Evolutionary conservation across 805 yeast species (phyloP).

Genomic region (Kazachstania taianensis): DNA sequence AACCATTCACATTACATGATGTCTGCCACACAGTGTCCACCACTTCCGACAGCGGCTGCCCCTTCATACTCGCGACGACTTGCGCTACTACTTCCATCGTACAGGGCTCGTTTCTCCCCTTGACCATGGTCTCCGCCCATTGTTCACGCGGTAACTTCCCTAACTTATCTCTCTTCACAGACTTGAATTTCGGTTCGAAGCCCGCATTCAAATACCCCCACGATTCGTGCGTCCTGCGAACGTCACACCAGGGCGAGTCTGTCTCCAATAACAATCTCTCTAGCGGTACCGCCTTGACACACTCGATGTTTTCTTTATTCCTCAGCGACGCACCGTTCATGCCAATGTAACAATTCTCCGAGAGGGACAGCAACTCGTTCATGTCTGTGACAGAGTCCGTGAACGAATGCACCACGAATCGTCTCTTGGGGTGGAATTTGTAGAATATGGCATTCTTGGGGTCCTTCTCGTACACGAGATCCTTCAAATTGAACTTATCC

Average conservation of each 20-base stretch:
- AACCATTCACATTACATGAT: conserved; percentile 35
- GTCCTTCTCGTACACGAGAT: conserved; percentile 5
- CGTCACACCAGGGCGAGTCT: conserved; percentile 98
- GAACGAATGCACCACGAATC: conserved; percentile 91
- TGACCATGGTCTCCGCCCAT: conserved; percentile 39
- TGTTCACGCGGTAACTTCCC: conserved; percentile 18
- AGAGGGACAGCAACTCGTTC: conserved; percentile 38
- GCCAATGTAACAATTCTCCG: conserved; percentile 45
- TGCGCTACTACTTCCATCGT: conserved; percentile 71
- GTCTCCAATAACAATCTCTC: conserved; percentile 75
- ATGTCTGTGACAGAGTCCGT: conserved; percentile 73
- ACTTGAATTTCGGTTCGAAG: conserved; percentile 20
- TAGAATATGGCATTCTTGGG: conserved; percentile 16
- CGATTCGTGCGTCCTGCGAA: conserved; percentile 73
- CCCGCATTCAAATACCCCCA: conserved; percentile 40
- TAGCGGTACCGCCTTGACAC: conserved; percentile 58
- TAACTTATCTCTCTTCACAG: conserved; percentile 28
- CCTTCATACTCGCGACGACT: conserved; percentile 45
- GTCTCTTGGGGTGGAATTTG: conserved; percentile 29
- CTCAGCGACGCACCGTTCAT: conserved; percentile 90
- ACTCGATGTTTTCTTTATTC: conserved; percentile 60
- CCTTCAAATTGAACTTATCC: conserved; percentile 15
- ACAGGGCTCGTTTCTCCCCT: conserved; percentile 90
- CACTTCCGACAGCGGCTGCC: conserved; percentile 34
- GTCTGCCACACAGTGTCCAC: conserved; percentile 44